Conservation (phyloP, 1,139 yeast genomes). For the Kazachstania sp. region DNA sequence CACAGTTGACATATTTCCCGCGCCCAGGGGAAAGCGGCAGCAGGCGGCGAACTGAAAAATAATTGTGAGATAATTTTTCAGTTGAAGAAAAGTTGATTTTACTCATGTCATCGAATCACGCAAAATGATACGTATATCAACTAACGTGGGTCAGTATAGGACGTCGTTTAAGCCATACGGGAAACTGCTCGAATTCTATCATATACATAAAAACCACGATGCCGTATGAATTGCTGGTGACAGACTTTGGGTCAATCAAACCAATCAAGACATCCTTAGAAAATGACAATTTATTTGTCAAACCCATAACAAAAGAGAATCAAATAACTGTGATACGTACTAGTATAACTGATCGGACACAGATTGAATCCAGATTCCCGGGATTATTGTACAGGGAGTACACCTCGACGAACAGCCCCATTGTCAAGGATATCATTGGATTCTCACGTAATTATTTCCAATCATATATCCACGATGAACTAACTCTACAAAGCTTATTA, state of each 20-base stretch:
- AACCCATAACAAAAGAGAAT: slow-evolving; percentile 18
- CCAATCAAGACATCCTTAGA: slow-evolving; percentile 27
- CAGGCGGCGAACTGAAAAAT: no score
- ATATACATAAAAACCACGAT: slow-evolving; percentile 1
- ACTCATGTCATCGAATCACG: no score
- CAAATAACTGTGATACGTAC: slow-evolving; percentile 22
- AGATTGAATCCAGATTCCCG: slow-evolving; percentile 4
- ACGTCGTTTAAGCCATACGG: no score
- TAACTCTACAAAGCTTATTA: background rate
- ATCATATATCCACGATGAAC: background rate
- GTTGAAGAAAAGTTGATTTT: no score
- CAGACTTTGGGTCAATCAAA: slow-evolving; percentile 20
- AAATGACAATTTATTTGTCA: slow-evolving; percentile 13
- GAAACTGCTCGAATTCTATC: no score
- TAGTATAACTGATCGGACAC: slow-evolving; percentile 6
- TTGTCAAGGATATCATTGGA: slow-evolving; percentile 7
- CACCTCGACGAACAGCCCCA: background rate
- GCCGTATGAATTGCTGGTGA: slow-evolving; percentile 19
- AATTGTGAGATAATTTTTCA: no score
- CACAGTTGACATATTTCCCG: no score
- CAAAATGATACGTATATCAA: no score
- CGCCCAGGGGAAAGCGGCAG: no score
- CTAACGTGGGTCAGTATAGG: no score
- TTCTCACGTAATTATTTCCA: slow-evolving; percentile 14
- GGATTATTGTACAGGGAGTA: slow-evolving; percentile 7